Evolutionary conservation across 805 yeast genomes (phyloP).

Genomic region (Ogataea nitratoaversa): DNA sequence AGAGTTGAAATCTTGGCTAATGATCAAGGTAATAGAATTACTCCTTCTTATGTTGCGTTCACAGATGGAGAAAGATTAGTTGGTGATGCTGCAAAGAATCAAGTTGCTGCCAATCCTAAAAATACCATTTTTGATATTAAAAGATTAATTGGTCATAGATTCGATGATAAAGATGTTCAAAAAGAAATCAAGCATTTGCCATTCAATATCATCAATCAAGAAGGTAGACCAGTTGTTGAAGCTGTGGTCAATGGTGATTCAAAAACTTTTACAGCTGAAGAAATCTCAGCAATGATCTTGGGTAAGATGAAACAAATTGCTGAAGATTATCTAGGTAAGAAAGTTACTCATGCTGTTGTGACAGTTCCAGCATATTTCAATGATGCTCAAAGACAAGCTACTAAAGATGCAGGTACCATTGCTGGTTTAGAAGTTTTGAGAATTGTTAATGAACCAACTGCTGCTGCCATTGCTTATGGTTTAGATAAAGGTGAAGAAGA

Average conservation of each 20-base stretch:
- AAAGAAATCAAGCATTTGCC: constrained; percentile 87
- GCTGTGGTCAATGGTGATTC: constrained; percentile 87
- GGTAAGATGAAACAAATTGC: constrained; percentile 90
- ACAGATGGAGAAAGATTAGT: constrained; percentile 89
- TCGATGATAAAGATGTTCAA: constrained; percentile 72
- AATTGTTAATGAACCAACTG: constrained; percentile 92
- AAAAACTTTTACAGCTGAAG: constrained; percentile 88
- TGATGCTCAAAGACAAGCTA: constrained; percentile 92
- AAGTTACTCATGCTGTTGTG: constrained; percentile 85
- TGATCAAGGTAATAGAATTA: constrained; percentile 98
- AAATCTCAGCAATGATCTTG: constrained; percentile 89
- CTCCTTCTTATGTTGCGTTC: constrained; percentile 95
- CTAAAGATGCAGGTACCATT: constrained; percentile 89
- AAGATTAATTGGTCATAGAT: constrained; percentile 87
- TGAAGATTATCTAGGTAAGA: constrained; percentile 81
- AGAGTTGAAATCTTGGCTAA: constrained; percentile 94
- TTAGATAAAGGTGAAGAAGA: constrained; percentile 78
- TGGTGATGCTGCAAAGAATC: constrained; percentile 98
- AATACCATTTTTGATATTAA: constrained; percentile 96
- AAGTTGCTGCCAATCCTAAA: constrained; percentile 92
- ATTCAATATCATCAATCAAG: constrained; percentile 70
- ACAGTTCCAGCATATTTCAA: constrained; percentile 93
- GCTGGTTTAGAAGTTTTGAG: constrained; percentile 86
- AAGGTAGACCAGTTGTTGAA: constrained; percentile 82
- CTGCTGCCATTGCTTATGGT: constrained; percentile 97